A percentile compares a stretch with the other conserved stretches of the same genome.
These are phyloP conservation scores for Ascochyta clinopodiicola DNA, from an alignment of 2,329 filamentous ascomycete species.

Conservation along the genomic window DNA sequence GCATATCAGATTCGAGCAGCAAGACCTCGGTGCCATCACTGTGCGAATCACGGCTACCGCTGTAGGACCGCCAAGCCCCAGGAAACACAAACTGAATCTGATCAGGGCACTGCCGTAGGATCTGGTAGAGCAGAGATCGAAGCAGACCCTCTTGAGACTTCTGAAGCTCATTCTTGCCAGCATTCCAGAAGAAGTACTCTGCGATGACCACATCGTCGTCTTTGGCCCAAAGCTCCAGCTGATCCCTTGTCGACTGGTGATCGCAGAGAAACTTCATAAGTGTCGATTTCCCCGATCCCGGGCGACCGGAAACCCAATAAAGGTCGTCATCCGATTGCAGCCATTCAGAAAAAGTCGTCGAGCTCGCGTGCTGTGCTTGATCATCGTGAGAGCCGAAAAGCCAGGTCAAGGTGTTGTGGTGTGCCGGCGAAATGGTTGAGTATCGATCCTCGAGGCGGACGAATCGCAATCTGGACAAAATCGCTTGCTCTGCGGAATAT, in stretches of 20 bases:
- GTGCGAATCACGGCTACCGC: too few species aligned
- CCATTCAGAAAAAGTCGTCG: not conserved
- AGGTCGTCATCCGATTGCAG: not conserved
- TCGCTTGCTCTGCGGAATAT: too few species aligned
- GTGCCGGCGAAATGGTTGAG: too few species aligned
- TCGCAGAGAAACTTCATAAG: conserved; percentile 39
- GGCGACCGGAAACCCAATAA: conserved; percentile 45
- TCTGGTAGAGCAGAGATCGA: conserved; percentile 28
- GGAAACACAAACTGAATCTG: too few species aligned
- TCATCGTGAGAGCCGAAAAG: too few species aligned
- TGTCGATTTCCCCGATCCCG: conserved; percentile 48
- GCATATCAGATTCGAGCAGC: too few species aligned
- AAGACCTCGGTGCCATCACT: too few species aligned
- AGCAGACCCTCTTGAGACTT: conserved; percentile 26
- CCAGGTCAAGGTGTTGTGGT: too few species aligned
- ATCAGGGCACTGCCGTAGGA: conserved; percentile 15
- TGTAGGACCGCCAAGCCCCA: too few species aligned
- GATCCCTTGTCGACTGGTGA: not conserved
- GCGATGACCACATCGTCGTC: conserved; percentile 1
- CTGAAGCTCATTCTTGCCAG: conserved; percentile 18
- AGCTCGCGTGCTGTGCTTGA: too few species aligned
- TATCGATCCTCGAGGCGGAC: too few species aligned
- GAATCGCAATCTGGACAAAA: too few species aligned
- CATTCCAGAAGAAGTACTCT: conserved; percentile 31
- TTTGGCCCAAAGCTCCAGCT: conserved; percentile 17